phyloP scores from a whole-genome alignment of 2,329 filamentous ascomycete genomes.

The Cytospora piceicola region DNA sequence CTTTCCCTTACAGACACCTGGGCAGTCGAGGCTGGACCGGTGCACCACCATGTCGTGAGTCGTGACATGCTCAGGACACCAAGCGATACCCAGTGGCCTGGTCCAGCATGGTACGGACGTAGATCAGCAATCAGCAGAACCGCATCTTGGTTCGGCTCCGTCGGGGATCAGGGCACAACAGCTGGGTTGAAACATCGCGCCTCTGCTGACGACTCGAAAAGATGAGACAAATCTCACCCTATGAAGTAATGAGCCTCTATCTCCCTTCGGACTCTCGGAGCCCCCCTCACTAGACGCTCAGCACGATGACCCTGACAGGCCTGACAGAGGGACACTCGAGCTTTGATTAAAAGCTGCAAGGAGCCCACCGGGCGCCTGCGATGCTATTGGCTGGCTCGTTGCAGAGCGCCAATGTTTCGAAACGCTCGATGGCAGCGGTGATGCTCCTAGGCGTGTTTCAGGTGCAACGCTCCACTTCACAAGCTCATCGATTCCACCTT shows the following conservation, averaged over 20 bases:
- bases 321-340: conserved; percentile 20
- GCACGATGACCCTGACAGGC: conserved; percentile 22
- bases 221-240: not conserved
- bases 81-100: not conserved
- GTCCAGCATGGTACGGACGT: not conserved
- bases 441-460: conserved; percentile 37
- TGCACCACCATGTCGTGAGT: not conserved
- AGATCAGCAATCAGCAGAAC: not conserved
- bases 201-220: conserved; percentile 1
- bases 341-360: conserved; percentile 18
- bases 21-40: not conserved
- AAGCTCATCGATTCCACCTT: conserved; percentile 28
- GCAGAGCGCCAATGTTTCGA: conserved; percentile 32
- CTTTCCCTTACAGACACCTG: not conserved
- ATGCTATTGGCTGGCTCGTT: conserved; percentile 25
- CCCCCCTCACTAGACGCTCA: not conserved
- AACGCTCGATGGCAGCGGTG: conserved; percentile 32
- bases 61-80: not conserved
- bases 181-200: not conserved
- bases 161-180: not conserved
- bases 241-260: not conserved
- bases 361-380: conserved; percentile 1
- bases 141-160: not conserved
- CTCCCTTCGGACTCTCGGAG: not conserved
- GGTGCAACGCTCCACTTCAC: conserved; percentile 33